Evolutionary conservation across 768 basidiomycete species (phyloP).

Genomic region (Pleurotus sapidus): DNA sequence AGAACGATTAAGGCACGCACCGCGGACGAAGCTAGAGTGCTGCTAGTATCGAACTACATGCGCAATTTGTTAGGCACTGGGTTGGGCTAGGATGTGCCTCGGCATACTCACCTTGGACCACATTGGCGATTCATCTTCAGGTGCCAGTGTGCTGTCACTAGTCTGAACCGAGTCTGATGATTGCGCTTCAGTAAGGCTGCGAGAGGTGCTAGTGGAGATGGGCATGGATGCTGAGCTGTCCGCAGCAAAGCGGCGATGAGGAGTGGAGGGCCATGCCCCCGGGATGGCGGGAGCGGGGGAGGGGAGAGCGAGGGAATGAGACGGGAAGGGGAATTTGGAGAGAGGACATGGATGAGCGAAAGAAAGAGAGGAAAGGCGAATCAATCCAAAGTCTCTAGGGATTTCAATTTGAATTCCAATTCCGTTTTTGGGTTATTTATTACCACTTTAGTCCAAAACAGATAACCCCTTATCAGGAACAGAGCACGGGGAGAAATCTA

Average conservation of each 20-base stretch:
- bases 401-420: conserved; percentile 2
- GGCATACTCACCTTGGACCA: conserved; percentile 1
- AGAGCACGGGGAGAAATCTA: neutral
- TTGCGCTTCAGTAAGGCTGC: neutral
- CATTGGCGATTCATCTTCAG: neutral
- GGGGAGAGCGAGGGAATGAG: conserved; percentile 20
- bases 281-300: conserved; percentile 33
- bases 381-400: neutral
- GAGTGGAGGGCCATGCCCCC: conserved; percentile 40
- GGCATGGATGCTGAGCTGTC: too few relatives aligned
- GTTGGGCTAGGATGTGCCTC: too few relatives aligned
- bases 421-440: neutral
- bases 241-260: conserved; percentile 7
- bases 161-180: conserved; percentile 1
- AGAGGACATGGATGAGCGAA: conserved; percentile 9
- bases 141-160: neutral
- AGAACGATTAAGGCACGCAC: conserved; percentile 11
- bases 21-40: conserved; percentile 11
- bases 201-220: neutral
- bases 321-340: conserved; percentile 26
- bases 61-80: too few relatives aligned
- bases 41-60: neutral
- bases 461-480: neutral
- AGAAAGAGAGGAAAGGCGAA: conserved; percentile 5
- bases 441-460: neutral